Percentiles rank a stretch among this genome's conserved stretches.
These are phyloP conservation scores for Amphirosellinia nigrospora DNA, from an alignment of 495 filamentous ascomycete genomes.

Conservation along the genomic window DNA sequence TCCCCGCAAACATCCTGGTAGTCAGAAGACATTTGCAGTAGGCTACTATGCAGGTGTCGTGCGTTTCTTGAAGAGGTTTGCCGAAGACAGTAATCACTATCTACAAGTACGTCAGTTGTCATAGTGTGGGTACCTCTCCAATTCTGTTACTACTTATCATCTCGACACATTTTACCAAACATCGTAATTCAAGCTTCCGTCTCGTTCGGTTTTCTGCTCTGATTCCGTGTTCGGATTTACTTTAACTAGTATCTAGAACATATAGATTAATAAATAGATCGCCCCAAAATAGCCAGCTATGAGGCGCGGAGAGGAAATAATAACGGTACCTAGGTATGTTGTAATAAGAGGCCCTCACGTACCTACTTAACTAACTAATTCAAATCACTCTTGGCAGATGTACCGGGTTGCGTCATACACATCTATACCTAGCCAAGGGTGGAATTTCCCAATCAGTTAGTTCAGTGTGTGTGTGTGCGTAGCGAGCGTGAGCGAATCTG, in stretches of 20 bases:
- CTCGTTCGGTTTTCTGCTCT: background rate
- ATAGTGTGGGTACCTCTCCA: background rate
- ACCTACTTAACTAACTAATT: background rate
- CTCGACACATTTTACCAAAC: background rate
- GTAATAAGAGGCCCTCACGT: background rate
- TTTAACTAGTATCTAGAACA: background rate
- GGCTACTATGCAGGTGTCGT: background rate
- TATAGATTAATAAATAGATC: background rate
- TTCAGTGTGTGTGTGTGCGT: no score
- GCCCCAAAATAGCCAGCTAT: background rate
- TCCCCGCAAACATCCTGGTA: background rate
- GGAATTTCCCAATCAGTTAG: background rate
- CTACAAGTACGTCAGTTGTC: background rate
- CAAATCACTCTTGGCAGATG: constrained; percentile 11
- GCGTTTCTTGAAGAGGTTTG: background rate
- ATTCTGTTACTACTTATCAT: background rate
- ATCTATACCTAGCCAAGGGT: background rate
- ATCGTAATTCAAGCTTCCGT: background rate
- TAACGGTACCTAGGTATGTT: background rate
- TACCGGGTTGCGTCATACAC: background rate
- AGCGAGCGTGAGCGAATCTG: background rate
- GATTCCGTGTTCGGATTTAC: background rate
- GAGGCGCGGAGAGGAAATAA: constrained; percentile 13
- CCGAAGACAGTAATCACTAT: background rate
- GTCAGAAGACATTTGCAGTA: background rate